Conservation (phyloP, 164 flowering plant species). For the Annona cherimola region DNA sequence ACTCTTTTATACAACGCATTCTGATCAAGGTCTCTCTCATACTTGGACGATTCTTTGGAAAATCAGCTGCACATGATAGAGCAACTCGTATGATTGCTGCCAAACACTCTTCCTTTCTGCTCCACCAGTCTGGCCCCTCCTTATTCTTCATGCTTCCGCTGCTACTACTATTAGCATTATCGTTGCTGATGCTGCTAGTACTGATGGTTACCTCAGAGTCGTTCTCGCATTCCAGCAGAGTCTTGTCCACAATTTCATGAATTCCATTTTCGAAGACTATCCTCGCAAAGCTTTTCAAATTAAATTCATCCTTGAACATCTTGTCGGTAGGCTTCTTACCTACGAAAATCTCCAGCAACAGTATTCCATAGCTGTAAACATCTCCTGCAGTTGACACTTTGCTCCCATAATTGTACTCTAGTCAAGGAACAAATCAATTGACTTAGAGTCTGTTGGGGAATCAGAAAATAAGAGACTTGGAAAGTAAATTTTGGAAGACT, state of each 20-base stretch:
- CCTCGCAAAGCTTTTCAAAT: background rate
- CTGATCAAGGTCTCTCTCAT: constrained; percentile 3
- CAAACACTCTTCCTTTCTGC: background rate
- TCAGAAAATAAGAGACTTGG: too few species aligned
- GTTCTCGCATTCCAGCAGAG: background rate
- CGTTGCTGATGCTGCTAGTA: background rate
- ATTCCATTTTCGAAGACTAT: background rate
- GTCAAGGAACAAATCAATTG: too few species aligned
- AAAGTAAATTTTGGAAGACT: too few species aligned
- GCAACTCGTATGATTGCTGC: background rate
- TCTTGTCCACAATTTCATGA: background rate
- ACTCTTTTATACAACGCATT: background rate
- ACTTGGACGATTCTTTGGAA: background rate
- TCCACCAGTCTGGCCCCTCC: background rate
- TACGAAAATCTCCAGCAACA: constrained; percentile 16
- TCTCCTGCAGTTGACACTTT: constrained; percentile 18
- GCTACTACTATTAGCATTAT: background rate
- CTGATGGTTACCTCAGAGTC: background rate
- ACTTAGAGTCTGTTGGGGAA: too few species aligned
- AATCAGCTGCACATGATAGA: constrained; percentile 7
- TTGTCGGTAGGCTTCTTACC: constrained; percentile 9
- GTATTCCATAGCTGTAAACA: constrained; percentile 27
- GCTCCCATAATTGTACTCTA: constrained; percentile 26
- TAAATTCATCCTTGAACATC: constrained; percentile 6
- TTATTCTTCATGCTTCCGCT: background rate